These are phyloP conservation scores for Fusarium sororula DNA, from an alignment of 2,329 filamentous ascomycete species.

Conservation along the genomic window DNA sequence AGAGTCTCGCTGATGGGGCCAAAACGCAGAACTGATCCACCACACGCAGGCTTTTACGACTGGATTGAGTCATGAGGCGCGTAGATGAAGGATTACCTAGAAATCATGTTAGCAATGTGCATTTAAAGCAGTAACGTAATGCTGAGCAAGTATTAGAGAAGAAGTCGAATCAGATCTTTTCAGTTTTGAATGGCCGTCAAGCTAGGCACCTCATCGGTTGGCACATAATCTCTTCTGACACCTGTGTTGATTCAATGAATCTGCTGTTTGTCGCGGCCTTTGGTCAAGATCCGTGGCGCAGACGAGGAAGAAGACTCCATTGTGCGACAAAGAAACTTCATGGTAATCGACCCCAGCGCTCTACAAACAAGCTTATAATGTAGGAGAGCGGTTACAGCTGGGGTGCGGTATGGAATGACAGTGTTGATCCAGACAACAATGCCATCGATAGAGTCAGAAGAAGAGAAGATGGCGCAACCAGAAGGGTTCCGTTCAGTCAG, in stretches of 20 bases:
- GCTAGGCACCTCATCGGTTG: slow-evolving; percentile 60
- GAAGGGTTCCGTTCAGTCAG: slow-evolving; percentile 61
- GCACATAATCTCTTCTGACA: slow-evolving; percentile 44
- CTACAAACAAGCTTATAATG: slow-evolving; percentile 23
- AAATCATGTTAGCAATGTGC: slow-evolving; percentile 8
- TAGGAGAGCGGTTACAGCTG: slow-evolving; percentile 14
- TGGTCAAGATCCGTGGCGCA: slow-evolving; percentile 60
- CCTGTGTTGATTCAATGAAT: not conserved
- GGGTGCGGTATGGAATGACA: slow-evolving; percentile 18
- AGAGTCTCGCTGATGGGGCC: slow-evolving; percentile 10
- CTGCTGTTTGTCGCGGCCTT: slow-evolving; percentile 66
- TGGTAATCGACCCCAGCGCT: slow-evolving; percentile 29
- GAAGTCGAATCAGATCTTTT: slow-evolving; percentile 75
- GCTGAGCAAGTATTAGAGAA: not conserved
- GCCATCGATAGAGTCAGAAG: slow-evolving; percentile 23
- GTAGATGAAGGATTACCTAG: slow-evolving; percentile 4
- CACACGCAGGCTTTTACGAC: slow-evolving; percentile 2
- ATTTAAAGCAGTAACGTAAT: not conserved
- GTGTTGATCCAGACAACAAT: slow-evolving; percentile 22
- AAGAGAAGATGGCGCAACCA: slow-evolving; percentile 53
- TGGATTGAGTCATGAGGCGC: slow-evolving; percentile 2
- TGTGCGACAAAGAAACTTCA: slow-evolving; percentile 52
- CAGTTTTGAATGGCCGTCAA: slow-evolving; percentile 68
- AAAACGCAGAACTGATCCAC: slow-evolving; percentile 8
- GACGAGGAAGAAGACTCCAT: slow-evolving; percentile 61